These are phyloP conservation scores for Cichorium intybus DNA, from an alignment of 140 eudicot species.

Conservation along the genomic window DNA sequence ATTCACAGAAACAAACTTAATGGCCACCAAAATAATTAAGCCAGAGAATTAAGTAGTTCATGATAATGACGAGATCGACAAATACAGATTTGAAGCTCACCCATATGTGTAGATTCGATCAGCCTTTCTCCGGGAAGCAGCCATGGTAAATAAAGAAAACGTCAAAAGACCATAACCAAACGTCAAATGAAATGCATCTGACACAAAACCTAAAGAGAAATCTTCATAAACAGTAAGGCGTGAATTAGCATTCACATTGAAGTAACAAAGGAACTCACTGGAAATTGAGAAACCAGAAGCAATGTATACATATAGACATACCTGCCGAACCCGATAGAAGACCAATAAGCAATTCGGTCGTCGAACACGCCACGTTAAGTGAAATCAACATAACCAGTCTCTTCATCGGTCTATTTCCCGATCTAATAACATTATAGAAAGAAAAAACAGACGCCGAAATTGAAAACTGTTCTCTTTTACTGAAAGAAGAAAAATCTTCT, in stretches of 20 bases:
- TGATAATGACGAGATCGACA: background rate
- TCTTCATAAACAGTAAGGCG: background rate
- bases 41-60: too few relatives aligned
- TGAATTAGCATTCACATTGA: background rate
- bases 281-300: background rate
- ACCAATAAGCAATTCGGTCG: conserved; percentile 66
- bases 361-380: conserved; percentile 81
- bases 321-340: conserved; percentile 72
- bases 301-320: too few relatives aligned
- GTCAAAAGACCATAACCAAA: too few relatives aligned
- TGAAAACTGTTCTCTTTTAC: conserved; percentile 21
- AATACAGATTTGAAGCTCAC: conserved; percentile 35
- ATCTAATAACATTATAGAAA: too few relatives aligned
- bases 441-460: conserved; percentile 24
- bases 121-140: conserved; percentile 69
- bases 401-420: conserved; percentile 72
- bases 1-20: too few relatives aligned
- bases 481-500: conserved; percentile 21
- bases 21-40: too few relatives aligned
- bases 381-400: conserved; percentile 68
- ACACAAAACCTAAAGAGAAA: conserved; percentile 66
- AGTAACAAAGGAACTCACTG: too few relatives aligned
- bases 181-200: conserved; percentile 98
- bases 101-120: conserved; percentile 76
- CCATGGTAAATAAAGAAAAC: too few relatives aligned